Percentiles rank a stretch among this genome's conserved stretches.
These are phyloP conservation scores for Trifolium subterraneum DNA, from an alignment of 306 rosid species.

Conservation along the genomic window DNA sequence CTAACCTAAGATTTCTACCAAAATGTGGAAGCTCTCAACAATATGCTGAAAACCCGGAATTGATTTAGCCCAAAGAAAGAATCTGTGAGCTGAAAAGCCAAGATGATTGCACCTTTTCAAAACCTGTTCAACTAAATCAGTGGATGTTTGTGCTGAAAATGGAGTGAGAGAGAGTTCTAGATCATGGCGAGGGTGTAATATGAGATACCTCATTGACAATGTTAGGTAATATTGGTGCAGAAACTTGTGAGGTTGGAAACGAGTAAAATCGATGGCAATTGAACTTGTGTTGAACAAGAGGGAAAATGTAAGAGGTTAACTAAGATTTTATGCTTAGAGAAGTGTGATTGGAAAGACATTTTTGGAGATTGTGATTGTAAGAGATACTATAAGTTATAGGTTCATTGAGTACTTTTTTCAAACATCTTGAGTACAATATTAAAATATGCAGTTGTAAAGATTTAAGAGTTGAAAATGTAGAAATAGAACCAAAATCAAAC, in stretches of 20 bases:
- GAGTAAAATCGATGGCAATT: conserved; percentile 28
- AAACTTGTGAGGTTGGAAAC: conserved; percentile 33
- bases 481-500: background rate
- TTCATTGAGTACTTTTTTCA: background rate
- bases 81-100: conserved; percentile 80
- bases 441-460: background rate
- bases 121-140: conserved; percentile 76
- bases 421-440: background rate
- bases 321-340: conserved; percentile 42
- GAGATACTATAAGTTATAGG: background rate
- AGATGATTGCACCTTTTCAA: conserved; percentile 83
- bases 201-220: conserved; percentile 85
- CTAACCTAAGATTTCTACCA: conserved; percentile 77
- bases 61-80: conserved; percentile 86
- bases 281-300: conserved; percentile 42
- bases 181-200: conserved; percentile 75
- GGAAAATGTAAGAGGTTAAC: conserved; percentile 38
- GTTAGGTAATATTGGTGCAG: conserved; percentile 46
- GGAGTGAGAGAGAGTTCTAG: conserved; percentile 62
- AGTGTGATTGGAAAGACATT: conserved; percentile 53
- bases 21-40: conserved; percentile 64
- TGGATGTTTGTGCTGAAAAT: conserved; percentile 64
- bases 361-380: background rate
- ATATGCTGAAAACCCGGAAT: conserved; percentile 75
- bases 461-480: background rate